Evolutionary conservation across 129 eudicot genomes (phyloP), one percentile per base, ranked within the genome.

Genomic region (Saposhnikovia divaricata): DNA sequence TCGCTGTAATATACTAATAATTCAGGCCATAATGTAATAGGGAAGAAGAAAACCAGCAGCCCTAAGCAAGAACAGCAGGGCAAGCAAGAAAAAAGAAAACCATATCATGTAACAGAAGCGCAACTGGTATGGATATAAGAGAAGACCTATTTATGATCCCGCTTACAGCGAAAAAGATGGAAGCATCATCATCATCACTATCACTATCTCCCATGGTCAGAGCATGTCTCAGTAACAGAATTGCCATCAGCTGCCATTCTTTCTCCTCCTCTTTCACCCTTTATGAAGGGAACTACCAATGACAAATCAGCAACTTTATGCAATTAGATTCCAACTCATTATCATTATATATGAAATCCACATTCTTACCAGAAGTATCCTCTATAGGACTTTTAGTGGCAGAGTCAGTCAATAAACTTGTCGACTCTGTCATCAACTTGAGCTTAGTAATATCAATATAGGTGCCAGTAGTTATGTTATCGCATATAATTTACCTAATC

Each of bases 21-120:
- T 94, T 94, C 97, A 92, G 27, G 90, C 89, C 90, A 92, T 89
- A 69, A 92, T 86, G 86, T 92, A 92, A 84, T 94, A 92, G 47
- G 97, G 97, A 75, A 92, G 95, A 72, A 92, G 97, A 85, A 92
- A 92, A 71, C 95, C 94, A 81, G 92, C 91, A 76, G 92, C 95
- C 75, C 97, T 90, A 66, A 92, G 92, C 86, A 92, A 77, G 84
- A 88, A 88, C 46, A 92, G 87, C 97, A 90, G 91, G 21, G 40
- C 42, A 66, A 27, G 37, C 72, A 66, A 66, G 72, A 27, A 65
- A 73, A 38, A 86, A 81, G 65, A 51, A 77, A 77, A 79, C 43
- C 65, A 72, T 18, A 31, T 75, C 78, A 77, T 78, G 16, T 40
- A 63, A n/a, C n/a, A n/a, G n/a, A n/a, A n/a, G n/a, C n/a, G n/a